Base-by-base conservation (phyloP, 768 basidiomycete genomes). In the Amyloporia xantha region DNA sequence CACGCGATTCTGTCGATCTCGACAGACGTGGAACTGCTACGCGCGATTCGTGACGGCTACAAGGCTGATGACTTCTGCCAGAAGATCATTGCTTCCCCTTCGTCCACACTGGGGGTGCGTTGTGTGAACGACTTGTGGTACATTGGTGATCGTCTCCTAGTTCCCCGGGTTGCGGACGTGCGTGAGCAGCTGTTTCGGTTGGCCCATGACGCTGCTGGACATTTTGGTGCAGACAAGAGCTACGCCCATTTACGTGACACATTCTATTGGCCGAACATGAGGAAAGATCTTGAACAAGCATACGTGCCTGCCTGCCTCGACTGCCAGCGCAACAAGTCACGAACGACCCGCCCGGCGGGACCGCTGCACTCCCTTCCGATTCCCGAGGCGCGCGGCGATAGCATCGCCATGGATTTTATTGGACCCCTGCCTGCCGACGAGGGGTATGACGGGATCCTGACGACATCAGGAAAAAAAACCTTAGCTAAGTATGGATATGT, bases 301-400 rank as follows among this genome's bases (percentile, higher is more conserved):
- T 70, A 72, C 10, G 64, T 72, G 0, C 55, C 63, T 49, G 62
- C 49, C 5, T 69, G 65, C 45, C 58, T 20, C n/a, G 58, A 25
- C 3, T 74, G 53, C 57, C 66, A 47, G 54, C 44, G 59, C 0
- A 68, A 73, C 55, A 75, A 76, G 53, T 54, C 26, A 1, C 58
- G 53, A 26, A 51, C 59, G 0, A 44, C 39, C 47, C 15, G 50
- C 44, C 51, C 54, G 1, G 10, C 58, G 43, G 49, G 63, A 4
- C 63, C 67, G 0, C 47, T 70, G 1, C 53, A 48, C 35, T 60
- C 55, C 0, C 50, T 65, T 0, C 55, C 63, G 0, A 44, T 64
- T 0, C 61, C 59, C 0, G 56, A 64, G 15, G 41, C 23, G 2
- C 51, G 57, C 6, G 51, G 57, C 3, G 52, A 59, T 17, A 50